Evolutionary conservation across 2,329 filamentous ascomycete genomes (phyloP), one percentile per base, ranked within the genome.

Genomic region (Aspergillus sp.): DNA sequence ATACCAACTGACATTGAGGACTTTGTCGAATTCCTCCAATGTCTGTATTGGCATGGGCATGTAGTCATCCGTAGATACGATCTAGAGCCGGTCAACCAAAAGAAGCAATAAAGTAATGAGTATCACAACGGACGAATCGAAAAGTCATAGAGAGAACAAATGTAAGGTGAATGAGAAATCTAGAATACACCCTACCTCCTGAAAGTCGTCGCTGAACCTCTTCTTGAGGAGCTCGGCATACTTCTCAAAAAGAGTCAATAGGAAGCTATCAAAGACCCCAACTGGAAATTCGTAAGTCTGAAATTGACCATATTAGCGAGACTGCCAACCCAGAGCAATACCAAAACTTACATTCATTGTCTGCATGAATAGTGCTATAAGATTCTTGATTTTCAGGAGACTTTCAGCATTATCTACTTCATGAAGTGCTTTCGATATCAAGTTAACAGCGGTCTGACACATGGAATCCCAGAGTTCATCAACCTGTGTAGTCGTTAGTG

Each of bases 31-130:
- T 61, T 97, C 90, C 58, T 95, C 90, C 10, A 78, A 70, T 19
- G 85, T 89, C 59, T 89, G 88, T 64, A 97, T 94, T 1, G 88
- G 87, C 93, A 98, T 97, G 2, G 93, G 94, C 91, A 98, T 98
- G 68, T 98, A 98, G 67, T 98, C 93, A 64, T 98, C 93, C 1
- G 88, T 96, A n/a, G 87, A 76, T 27, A 85, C 80, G 56, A 85
- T 84, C 71, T 77, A 48, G 27, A 43, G 35, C 19, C 12, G 36
- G 19, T 39, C 7, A 28, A 45, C 30, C 7, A 28, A 45, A 7
- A 39, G 59, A 26, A 57, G 52, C 33, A 47, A 19, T 19, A 19
- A 19, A 19, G 19, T 19, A 19, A 19, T 19, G 19, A 19, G 19
- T 19, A 19, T 19, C 19, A 19, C 19, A 19, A 19, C 19, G 19